phyloP scores from a whole-genome alignment of 1,284 basidiomycete species.

The Serendipita sp. region DNA sequence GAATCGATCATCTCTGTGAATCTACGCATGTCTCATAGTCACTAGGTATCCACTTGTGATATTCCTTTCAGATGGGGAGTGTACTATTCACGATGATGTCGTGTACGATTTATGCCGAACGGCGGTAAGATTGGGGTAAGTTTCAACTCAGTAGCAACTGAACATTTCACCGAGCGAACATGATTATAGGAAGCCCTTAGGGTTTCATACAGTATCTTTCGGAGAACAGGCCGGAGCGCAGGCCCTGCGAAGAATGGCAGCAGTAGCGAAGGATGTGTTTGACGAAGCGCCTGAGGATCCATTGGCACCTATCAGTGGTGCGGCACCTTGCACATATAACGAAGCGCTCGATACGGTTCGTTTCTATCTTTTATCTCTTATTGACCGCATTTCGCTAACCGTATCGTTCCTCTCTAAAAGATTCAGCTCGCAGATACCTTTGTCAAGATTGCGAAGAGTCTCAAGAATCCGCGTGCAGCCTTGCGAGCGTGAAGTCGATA shows the following conservation, averaged over 20 bases:
- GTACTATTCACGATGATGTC: slow-evolving; percentile 25
- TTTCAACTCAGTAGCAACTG: neutral
- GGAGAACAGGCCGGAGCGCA: slow-evolving; percentile 24
- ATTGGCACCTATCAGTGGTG: slow-evolving; percentile 22
- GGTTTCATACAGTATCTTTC: slow-evolving; percentile 47
- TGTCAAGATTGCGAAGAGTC: slow-evolving; percentile 42
- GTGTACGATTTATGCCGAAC: slow-evolving; percentile 34
- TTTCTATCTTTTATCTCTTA: neutral
- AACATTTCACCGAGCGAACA: neutral
- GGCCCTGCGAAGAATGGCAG: slow-evolving; percentile 36
- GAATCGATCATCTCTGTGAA: neutral
- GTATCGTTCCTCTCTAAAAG: slow-evolving; percentile 20
- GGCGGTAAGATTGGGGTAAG: slow-evolving; percentile 35
- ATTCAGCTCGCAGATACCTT: slow-evolving; percentile 45
- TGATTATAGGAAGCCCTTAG: slow-evolving; percentile 34
- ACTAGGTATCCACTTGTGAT: slow-evolving; percentile 41
- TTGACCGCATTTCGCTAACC: neutral
- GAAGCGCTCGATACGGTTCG: slow-evolving; percentile 41
- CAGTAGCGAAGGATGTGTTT: slow-evolving; percentile 38
- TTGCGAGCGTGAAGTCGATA: slow-evolving; percentile 14
- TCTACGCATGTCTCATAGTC: neutral
- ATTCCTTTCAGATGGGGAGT: slow-evolving; percentile 50
- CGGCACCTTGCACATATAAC: slow-evolving; percentile 33
- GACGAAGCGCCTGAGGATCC: slow-evolving; percentile 32
- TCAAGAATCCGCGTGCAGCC: slow-evolving; percentile 40